Conservation (phyloP, 2,329 filamentous ascomycete genomes). For the Pyrenochaeta sp. region DNA sequence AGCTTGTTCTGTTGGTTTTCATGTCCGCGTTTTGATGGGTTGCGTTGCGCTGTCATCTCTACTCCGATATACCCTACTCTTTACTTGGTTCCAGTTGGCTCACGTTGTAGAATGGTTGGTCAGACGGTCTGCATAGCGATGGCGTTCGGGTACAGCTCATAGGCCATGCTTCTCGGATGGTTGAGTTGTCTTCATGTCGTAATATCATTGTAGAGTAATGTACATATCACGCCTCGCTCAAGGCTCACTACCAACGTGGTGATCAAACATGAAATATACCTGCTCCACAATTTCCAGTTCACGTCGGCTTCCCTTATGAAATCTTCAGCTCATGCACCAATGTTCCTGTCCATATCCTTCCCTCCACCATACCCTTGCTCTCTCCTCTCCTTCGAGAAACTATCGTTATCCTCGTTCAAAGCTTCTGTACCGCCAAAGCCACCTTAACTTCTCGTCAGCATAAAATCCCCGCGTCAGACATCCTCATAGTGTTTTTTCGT, state of each 20-base stretch:
- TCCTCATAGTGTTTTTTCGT: too few relatives aligned
- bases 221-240: not conserved
- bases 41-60: conserved; percentile 23
- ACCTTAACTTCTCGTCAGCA: conserved; percentile 10
- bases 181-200: not conserved
- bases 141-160: conserved; percentile 19
- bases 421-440: conserved; percentile 53
- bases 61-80: conserved; percentile 31
- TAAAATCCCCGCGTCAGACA: conserved; percentile 11
- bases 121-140: conserved; percentile 28
- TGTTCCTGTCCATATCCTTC: conserved; percentile 55
- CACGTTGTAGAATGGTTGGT: not conserved
- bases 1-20: conserved; percentile 6
- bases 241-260: too few relatives aligned
- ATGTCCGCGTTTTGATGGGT: not conserved
- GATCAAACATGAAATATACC: too few relatives aligned
- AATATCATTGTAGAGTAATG: conserved; percentile 7
- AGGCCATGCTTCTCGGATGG: not conserved
- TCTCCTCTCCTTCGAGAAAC: conserved; percentile 54
- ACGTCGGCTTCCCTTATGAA: not conserved
- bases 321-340: conserved; percentile 51
- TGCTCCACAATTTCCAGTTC: too few relatives aligned
- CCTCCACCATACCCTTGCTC: conserved; percentile 62
- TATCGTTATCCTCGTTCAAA: conserved; percentile 48
- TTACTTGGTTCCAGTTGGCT: conserved; percentile 1